These are phyloP conservation scores for Davidsoniella eucalypti DNA, from an alignment of 2,329 filamentous ascomycete species.

Conservation along the genomic window DNA sequence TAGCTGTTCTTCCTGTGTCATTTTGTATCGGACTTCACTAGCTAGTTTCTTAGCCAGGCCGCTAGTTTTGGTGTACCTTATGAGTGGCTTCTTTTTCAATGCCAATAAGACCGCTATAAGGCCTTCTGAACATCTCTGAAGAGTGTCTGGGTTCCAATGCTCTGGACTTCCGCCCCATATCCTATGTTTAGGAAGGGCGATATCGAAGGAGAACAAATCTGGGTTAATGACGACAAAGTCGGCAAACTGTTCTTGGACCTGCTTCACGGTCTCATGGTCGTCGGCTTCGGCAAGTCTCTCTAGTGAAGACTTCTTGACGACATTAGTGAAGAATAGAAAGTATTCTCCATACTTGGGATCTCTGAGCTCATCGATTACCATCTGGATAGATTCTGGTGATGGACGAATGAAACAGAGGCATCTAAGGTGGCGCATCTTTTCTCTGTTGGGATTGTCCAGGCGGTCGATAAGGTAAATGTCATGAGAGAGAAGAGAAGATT, in stretches of 20 bases:
- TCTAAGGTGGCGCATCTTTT: conserved; percentile 94
- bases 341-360: conserved; percentile 98
- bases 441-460: conserved; percentile 71
- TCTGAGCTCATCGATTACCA: conserved; percentile 83
- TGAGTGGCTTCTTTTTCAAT: conserved; percentile 90
- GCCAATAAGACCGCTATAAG: conserved; percentile 69
- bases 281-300: conserved; percentile 92
- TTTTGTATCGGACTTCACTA: conserved; percentile 77
- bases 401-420: conserved; percentile 89
- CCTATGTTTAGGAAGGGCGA: conserved; percentile 54
- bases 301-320: conserved; percentile 88
- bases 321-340: conserved; percentile 92
- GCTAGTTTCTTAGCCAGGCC: conserved; percentile 81
- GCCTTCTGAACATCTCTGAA: conserved; percentile 77
- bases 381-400: conserved; percentile 80
- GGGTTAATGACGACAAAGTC: conserved; percentile 93
- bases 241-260: conserved; percentile 89
- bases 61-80: conserved; percentile 86
- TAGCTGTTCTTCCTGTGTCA: conserved; percentile 88
- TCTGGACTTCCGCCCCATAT: conserved; percentile 75
- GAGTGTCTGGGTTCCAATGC: conserved; percentile 74
- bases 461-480: conserved; percentile 97
- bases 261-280: conserved; percentile 89
- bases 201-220: conserved; percentile 69
- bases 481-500: conserved; percentile 85